Evolutionary conservation across 2,329 filamentous ascomycete species (phyloP).

Genomic region (Cordyceps javanica): DNA sequence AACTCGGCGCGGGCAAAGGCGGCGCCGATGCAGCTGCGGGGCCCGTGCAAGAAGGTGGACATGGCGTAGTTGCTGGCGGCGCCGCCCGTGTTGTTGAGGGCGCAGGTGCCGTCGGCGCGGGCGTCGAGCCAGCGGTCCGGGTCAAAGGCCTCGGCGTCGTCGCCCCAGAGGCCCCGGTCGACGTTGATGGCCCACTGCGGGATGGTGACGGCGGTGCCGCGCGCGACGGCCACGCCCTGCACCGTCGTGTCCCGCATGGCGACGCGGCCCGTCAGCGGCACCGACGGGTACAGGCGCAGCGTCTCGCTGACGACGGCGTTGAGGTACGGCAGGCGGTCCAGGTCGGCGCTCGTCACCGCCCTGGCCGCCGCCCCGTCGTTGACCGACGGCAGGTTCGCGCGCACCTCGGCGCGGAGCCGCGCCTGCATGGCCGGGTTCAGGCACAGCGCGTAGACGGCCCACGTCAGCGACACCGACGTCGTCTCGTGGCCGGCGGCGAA

Average conservation of each 20-base stretch:
- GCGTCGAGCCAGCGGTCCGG: slow-evolving; percentile 67
- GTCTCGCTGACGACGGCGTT: slow-evolving; percentile 66
- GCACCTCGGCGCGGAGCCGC: slow-evolving; percentile 63
- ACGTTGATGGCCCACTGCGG: slow-evolving; percentile 64
- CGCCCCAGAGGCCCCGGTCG: slow-evolving; percentile 65
- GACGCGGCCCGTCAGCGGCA: slow-evolving; percentile 63
- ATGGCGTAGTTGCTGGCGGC: slow-evolving; percentile 71
- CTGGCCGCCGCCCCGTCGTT: slow-evolving; percentile 25
- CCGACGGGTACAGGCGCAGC: slow-evolving; percentile 66
- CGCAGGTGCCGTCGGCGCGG: slow-evolving; percentile 18
- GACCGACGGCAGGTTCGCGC: slow-evolving; percentile 48
- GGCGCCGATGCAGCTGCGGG: slow-evolving; percentile 77
- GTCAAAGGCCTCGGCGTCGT: slow-evolving; percentile 67
- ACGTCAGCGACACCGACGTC: slow-evolving; percentile 68
- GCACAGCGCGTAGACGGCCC: slow-evolving; percentile 66
- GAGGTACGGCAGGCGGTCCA: slow-evolving; percentile 67
- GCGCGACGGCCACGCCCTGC: slow-evolving; percentile 58
- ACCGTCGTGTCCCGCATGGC: slow-evolving; percentile 60
- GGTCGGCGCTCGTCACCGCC: slow-evolving; percentile 32
- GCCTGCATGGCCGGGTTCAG: slow-evolving; percentile 58
- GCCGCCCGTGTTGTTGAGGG: slow-evolving; percentile 45
- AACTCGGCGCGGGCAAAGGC: slow-evolving; percentile 79
- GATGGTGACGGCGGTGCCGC: slow-evolving; percentile 64
- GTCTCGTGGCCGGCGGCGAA: slow-evolving; percentile 78
- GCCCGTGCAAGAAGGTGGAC: slow-evolving; percentile 80